A percentile compares a stretch with the other conserved stretches of the same genome.
Evolutionary conservation across 352 stramenopile species (phyloP).

Genomic region (Hyaloperonospora arabidopsidis): DNA sequence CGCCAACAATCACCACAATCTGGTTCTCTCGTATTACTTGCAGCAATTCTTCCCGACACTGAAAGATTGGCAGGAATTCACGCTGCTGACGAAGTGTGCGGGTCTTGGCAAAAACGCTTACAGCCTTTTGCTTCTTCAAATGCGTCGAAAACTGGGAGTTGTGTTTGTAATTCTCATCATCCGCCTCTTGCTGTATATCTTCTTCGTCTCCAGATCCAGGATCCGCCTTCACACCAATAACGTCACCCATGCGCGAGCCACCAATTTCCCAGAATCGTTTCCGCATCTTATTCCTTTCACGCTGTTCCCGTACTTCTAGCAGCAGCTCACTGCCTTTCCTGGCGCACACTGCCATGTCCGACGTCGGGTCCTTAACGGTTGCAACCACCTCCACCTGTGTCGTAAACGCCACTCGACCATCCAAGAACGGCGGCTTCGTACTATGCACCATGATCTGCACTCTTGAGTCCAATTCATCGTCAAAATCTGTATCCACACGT

Average conservation of each 20-base stretch:
- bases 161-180: slow-evolving; percentile 91
- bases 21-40: slow-evolving; percentile 97
- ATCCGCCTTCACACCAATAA: slow-evolving; percentile 86
- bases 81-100: slow-evolving; percentile 94
- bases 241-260: slow-evolving; percentile 94
- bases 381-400: slow-evolving; percentile 92
- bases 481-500: slow-evolving; percentile 78
- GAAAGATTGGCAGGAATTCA: slow-evolving; percentile 94
- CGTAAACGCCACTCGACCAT: slow-evolving; percentile 92
- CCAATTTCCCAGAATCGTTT: slow-evolving; percentile 99
- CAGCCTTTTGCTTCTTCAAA: slow-evolving; percentile 86
- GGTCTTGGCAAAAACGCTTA: slow-evolving; percentile 94
- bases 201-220: slow-evolving; percentile 54
- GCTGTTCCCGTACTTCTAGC: slow-evolving; percentile 64
- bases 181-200: slow-evolving; percentile 32
- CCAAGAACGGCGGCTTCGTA: slow-evolving; percentile 96
- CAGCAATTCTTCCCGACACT: slow-evolving; percentile 92
- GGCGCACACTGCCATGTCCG: slow-evolving; percentile 93
- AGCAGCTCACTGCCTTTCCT: slow-evolving; percentile 89
- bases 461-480: slow-evolving; percentile 91
- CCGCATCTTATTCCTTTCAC: slow-evolving; percentile 89
- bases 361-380: slow-evolving; percentile 93
- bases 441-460: slow-evolving; percentile 97
- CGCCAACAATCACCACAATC: slow-evolving; percentile 97
- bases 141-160: slow-evolving; percentile 91